These are phyloP conservation scores for Decorospora gaudefroyi DNA, from an alignment of 2,329 filamentous ascomycete species.

Conservation along the genomic window DNA sequence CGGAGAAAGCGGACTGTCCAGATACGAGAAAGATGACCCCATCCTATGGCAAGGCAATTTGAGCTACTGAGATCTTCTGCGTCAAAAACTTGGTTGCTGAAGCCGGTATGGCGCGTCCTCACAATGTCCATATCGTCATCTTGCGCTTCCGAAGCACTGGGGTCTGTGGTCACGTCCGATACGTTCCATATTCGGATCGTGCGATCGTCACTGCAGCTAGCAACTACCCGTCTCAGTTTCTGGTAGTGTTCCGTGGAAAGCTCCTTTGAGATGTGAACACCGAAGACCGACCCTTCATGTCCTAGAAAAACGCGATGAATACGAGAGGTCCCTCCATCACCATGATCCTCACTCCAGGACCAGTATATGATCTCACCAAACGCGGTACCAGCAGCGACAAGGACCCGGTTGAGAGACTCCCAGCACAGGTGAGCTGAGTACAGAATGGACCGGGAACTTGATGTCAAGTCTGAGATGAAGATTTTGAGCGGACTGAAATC, in stretches of 20 bases:
- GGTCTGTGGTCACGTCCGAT: conserved; percentile 51
- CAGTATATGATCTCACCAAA: conserved; percentile 94
- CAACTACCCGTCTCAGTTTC: conserved; percentile 67
- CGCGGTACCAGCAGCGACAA: conserved; percentile 86
- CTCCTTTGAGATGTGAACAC: conserved; percentile 71
- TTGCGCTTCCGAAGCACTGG: conserved; percentile 22
- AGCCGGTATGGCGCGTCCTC: conserved; percentile 52
- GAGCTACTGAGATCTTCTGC: conserved; percentile 22
- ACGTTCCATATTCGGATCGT: conserved; percentile 90
- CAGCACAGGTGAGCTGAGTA: conserved; percentile 80
- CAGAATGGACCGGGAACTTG: conserved; percentile 78
- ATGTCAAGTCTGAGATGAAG: conserved; percentile 57
- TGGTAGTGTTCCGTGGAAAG: conserved; percentile 21
- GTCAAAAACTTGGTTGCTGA: conserved; percentile 44
- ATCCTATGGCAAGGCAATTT: conserved; percentile 67
- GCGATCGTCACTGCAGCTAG: conserved; percentile 92
- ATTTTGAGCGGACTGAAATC: conserved; percentile 15
- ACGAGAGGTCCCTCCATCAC: conserved; percentile 31
- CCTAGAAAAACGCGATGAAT: conserved; percentile 64
- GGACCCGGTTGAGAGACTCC: conserved; percentile 61
- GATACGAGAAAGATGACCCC: conserved; percentile 87
- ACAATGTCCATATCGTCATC: conserved; percentile 28
- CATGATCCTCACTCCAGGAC: conserved; percentile 63
- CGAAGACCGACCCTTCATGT: conserved; percentile 94
- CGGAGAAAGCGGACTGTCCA: conserved; percentile 77